Evolutionary conservation across 176 grass and related monocot genomes (phyloP).

Genomic region (Raddia guianensis): DNA sequence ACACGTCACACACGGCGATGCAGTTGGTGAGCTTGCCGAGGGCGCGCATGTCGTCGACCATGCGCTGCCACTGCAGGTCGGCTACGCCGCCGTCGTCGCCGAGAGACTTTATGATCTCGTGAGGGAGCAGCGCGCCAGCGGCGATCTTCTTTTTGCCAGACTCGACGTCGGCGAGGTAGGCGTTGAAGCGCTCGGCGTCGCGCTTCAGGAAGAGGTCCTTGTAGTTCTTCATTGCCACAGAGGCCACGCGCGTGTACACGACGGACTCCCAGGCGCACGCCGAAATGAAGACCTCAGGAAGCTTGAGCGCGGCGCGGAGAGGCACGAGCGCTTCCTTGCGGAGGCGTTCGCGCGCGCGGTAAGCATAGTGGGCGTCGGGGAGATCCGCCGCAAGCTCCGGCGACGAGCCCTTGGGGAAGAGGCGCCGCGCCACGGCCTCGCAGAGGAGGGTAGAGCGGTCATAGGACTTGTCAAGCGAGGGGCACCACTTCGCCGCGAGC

Average conservation of each 20-base stretch:
- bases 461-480: conserved; percentile 70
- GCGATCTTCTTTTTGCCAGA: conserved; percentile 57
- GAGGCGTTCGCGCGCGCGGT: conserved; percentile 59
- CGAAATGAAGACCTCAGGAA: conserved; percentile 77
- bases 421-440: conserved; percentile 69
- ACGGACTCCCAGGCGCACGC: conserved; percentile 55
- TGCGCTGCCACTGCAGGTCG: conserved; percentile 72
- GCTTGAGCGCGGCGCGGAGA: conserved; percentile 68
- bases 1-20: conserved; percentile 83
- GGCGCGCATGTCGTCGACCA: conserved; percentile 63
- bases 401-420: conserved; percentile 62
- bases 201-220: conserved; percentile 60
- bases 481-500: conserved; percentile 83
- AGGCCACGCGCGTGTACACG: conserved; percentile 67
- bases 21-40: conserved; percentile 57
- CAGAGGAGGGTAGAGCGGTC: conserved; percentile 81
- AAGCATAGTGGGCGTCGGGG: conserved; percentile 64
- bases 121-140: conserved; percentile 70
- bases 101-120: conserved; percentile 51
- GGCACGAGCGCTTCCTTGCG: conserved; percentile 59
- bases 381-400: conserved; percentile 44
- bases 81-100: conserved; percentile 41
- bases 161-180: conserved; percentile 58
- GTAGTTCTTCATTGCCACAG: conserved; percentile 81
- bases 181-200: conserved; percentile 57